Evolutionary conservation across 2,329 filamentous ascomycete genomes (phyloP).

Genomic region (Microsporum canis): DNA sequence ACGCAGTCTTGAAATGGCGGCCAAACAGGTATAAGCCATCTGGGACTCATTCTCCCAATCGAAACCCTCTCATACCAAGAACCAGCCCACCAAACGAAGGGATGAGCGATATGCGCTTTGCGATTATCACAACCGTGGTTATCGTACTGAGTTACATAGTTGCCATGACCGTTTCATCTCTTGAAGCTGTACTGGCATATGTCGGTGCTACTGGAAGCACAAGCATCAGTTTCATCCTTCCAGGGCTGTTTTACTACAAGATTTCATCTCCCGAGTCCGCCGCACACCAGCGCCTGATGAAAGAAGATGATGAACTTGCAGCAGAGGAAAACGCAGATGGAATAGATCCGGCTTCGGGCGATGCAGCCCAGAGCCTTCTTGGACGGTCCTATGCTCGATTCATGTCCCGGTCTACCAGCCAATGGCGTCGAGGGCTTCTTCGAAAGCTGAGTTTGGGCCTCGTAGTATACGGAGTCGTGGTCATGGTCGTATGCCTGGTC

Average conservation of each 20-base stretch:
- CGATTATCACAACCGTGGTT: constrained; percentile 74
- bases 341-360: constrained; percentile 14
- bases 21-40: constrained; percentile 38
- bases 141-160: constrained; percentile 75
- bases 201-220: constrained; percentile 92
- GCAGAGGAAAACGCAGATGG: constrained; percentile 27
- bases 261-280: constrained; percentile 82
- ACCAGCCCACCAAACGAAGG: constrained; percentile 23
- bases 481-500: constrained; percentile 79
- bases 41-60: constrained; percentile 34
- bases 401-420: constrained; percentile 52
- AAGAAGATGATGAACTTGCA: constrained; percentile 71
- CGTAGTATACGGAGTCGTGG: constrained; percentile 68
- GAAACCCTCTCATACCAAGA: constrained; percentile 30
- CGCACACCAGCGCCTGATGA: constrained; percentile 74
- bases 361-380: constrained; percentile 20
- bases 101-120: constrained; percentile 83
- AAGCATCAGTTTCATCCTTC: constrained; percentile 92
- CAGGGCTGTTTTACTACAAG: constrained; percentile 96
- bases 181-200: constrained; percentile 87
- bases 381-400: constrained; percentile 38
- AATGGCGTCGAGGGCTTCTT: constrained; percentile 52
- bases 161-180: constrained; percentile 77
- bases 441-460: constrained; percentile 63
- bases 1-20: constrained; percentile 89